Base-by-base conservation (phyloP, 441 rosid genomes). In the Eugenia klotzschiana region DNA sequence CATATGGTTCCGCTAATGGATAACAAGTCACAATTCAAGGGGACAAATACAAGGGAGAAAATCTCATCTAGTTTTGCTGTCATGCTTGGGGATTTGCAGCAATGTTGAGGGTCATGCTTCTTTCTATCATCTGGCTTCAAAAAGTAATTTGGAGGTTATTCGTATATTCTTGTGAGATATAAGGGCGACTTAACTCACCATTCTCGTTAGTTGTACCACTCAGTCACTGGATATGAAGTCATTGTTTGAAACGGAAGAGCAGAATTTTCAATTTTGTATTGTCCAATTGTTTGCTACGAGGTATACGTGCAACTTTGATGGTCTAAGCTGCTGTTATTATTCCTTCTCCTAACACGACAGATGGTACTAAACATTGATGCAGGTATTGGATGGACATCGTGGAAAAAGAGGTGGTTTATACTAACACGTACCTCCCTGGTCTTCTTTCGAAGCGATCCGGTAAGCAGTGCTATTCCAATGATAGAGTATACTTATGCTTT, bases 361-460 rank as follows among this genome's bases (percentile, higher is more conserved):
- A 64, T 18, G 53, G 54, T 46, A 37, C 81, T 50, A 13, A 46
- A 79, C 56, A 79, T 37, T 51, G 50, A 51, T 57, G 79, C 84
- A 97, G 99, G 99, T 88, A 93, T 97, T 88, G 99, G 99, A 56
- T 97, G 99, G 99, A 94, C 99, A 79, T 90, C 98, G 18, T 97
- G 99, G 99, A 97, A 97, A 91, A 97, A 96, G 88, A 89, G 99
- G 82, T 97, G 99, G 99, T 97, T 97, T 87, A 96, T 97, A 85
- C 89, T 97, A 84, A 96, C 99, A 14, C 92, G 93, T 79, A 97
- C 95, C 33, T 97, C 99, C 43, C 88, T 97, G 80, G 98, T 97
- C 91, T 97, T 97, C 93, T 97, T 97, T 89, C 92, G 99, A 86
- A 96, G 96, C 84, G 98, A 97, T 93, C 99, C 99, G 18, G 99